Evolutionary conservation across 345 rosid species (phyloP).

Genomic region (Bruguiera parviflora): DNA sequence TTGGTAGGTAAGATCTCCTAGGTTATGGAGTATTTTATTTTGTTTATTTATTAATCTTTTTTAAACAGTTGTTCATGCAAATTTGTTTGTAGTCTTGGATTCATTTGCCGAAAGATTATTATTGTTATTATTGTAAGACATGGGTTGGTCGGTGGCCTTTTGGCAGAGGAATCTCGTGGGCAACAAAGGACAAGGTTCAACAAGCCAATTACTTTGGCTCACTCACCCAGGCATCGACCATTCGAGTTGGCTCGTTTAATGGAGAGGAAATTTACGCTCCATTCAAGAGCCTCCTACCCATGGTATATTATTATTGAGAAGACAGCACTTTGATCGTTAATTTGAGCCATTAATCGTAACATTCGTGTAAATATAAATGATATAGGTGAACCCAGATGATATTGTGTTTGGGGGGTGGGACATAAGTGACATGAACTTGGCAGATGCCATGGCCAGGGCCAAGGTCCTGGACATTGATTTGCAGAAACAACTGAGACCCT

Average conservation of each 20-base stretch:
- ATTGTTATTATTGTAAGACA: not conserved
- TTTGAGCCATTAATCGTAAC: not conserved
- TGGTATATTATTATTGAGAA: constrained; percentile 42
- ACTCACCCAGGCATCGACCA: constrained; percentile 84
- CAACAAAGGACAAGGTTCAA: constrained; percentile 95
- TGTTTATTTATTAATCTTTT: not conserved
- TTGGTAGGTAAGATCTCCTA: not conserved
- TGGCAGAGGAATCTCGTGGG: constrained; percentile 95
- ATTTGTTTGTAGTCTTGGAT: constrained; percentile 1
- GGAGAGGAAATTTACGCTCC: constrained; percentile 99
- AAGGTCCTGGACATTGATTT: constrained; percentile 85
- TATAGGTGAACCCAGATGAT: constrained; percentile 85
- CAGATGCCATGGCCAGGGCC: constrained; percentile 96
- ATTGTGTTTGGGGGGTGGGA: constrained; percentile 99
- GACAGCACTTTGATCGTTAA: not conserved
- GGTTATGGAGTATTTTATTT: not conserved
- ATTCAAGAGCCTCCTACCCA: constrained; percentile 91
- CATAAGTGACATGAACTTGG: constrained; percentile 91
- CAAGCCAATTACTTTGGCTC: constrained; percentile 98
- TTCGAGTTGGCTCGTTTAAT: constrained; percentile 90
- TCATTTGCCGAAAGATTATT: not conserved
- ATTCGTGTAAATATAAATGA: not conserved
- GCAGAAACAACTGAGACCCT: constrained; percentile 90
- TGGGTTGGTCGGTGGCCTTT: not conserved
- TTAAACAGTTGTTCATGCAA: constrained; percentile 2